Conservation (phyloP, 306 rosid genomes). For the Lathyrus tuberosus region DNA sequence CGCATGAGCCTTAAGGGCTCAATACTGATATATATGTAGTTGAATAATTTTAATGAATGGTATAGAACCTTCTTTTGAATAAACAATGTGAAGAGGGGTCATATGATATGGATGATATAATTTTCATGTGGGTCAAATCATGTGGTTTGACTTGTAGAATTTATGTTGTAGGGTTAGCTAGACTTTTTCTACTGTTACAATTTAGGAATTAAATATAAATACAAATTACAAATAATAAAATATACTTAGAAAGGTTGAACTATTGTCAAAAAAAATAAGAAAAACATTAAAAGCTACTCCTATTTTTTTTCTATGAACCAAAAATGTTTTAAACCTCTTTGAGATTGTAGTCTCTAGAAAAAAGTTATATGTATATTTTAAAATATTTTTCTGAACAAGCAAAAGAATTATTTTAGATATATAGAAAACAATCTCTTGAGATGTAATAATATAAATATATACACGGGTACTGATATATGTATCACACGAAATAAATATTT, state of each 20-base stretch:
- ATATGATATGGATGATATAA: not conserved
- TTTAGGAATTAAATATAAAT: not conserved
- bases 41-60: not conserved
- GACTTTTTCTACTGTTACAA: not conserved
- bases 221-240: not conserved
- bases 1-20: too few species aligned
- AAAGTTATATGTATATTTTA: too few species aligned
- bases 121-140: conserved; percentile 33
- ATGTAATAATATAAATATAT: too few species aligned
- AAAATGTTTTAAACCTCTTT: not conserved
- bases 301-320: not conserved
- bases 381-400: too few species aligned
- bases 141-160: conserved; percentile 3
- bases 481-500: too few species aligned
- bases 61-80: not conserved
- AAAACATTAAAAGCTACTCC: not conserved
- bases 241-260: not conserved
- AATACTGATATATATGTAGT: not conserved
- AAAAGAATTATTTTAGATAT: too few species aligned
- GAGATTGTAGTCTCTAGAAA: too few species aligned
- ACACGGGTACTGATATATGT: too few species aligned
- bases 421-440: too few species aligned
- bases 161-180: not conserved
- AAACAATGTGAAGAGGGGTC: conserved; percentile 1
- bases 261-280: not conserved